Base-by-base conservation (phyloP, 139 green algal species). In the Micractinium sp. region DNA sequence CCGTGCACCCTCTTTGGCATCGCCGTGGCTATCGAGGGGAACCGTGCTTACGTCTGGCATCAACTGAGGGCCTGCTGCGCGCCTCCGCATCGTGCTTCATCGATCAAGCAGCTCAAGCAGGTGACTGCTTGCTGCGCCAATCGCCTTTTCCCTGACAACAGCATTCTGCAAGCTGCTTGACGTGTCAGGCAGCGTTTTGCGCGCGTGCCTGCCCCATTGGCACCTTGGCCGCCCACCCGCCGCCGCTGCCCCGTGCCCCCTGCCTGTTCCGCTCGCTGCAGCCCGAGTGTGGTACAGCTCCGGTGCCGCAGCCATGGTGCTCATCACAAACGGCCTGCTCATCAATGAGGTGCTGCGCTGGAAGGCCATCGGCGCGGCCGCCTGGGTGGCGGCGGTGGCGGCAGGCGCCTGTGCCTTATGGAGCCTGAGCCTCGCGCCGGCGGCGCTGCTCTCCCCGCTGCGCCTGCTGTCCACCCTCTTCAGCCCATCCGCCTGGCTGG, bases 271-370 rank as follows among this genome's bases (percentile, higher is more conserved):
- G 38, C 18, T 29, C 22, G 7, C 20, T 47, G 31, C 29, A 14
- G 41, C 31, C 18, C 29, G 18, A 38, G 29, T 31, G 41, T 41
- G 23, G 7, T 16, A 2, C 63, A 31, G 12, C 63, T 29, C 63
- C 63, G 3, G n/a, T 38, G n/a, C 29, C 31, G 73, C 63, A 25
- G 33, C 60, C 81, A 86, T 69, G 27, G 33, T 75, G 25, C 56
- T 82, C 2, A 18, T 83, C 1, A 25, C 56, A 13, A 82, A 74
- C 47, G 75, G 67, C 39, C 39, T 88, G 0, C 3, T 91, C 25
- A 29, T 60, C 5, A 83, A 83, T 69, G 77, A 87, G 53, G 88
- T 91, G 66, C 75, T 91, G 60, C 60, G 74, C 19, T 91, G 88
- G 88, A 79, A 85, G 38, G 33, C 73, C 23, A 85, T 78, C 22